Evolutionary conservation across 2,329 filamentous ascomycete genomes (phyloP), one percentile per base, ranked within the genome.

Genomic region (Plectosphaerella cucumerina): DNA sequence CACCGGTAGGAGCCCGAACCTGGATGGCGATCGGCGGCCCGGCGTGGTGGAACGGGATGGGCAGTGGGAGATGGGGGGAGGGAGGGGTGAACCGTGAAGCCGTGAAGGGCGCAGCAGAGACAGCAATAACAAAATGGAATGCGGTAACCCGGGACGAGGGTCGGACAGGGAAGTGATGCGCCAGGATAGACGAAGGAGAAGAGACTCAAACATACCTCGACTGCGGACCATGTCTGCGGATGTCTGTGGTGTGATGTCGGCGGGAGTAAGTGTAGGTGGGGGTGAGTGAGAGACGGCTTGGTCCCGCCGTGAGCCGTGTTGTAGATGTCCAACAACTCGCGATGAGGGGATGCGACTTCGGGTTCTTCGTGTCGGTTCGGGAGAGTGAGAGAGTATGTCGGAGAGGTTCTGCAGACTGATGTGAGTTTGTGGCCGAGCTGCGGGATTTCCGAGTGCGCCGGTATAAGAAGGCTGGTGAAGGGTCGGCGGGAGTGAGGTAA

Each of bases 211-310:
- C 76, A 65, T 69, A 80, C 77, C 77, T 68, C 77, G 72, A 76
- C 75, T 79, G 61, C 76, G 75, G 62, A 67, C 76, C 76, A 80
- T 80, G 57, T 70, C 76, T 43, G 39, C 39, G n/a, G 17, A 20
- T 41, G 8, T 42, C n/a, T 17, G 47, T 4, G 20, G 31, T 22
- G 17, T 45, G n/a, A 21, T 17, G 35, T n/a, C n/a, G n/a, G n/a
- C n/a, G n/a, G n/a, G n/a, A n/a, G n/a, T n/a, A n/a, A n/a, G n/a
- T n/a, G n/a, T n/a, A n/a, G n/a, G n/a, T 18, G 35, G 35, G 8
- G n/a, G 17, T 42, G n/a, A 42, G 10, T 12, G 5, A 42, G 39
- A 18, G 39, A 17, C n/a, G 39, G 17, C 18, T 17, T 42, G 39
- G 39, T 42, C 39, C 39, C 20, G 39, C 39, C 39, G 39, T 42